A percentile compares a stretch with the other conserved stretches of the same genome.
These are phyloP conservation scores for Arthrobotrys sinensis DNA, from an alignment of 2,329 filamentous ascomycete species.

Conservation along the genomic window DNA sequence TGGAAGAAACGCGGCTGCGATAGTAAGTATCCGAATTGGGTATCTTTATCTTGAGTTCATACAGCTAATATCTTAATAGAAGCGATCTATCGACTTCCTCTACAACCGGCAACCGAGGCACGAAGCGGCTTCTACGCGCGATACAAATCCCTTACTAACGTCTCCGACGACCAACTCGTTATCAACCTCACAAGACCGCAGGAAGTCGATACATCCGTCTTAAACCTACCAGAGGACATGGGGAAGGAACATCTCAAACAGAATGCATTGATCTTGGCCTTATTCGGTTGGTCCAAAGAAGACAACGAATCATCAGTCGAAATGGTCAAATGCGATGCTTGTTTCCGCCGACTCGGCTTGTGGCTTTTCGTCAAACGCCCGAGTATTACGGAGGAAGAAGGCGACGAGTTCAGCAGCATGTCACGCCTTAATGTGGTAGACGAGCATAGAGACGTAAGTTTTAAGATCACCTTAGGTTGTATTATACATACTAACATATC, in stretches of 20 bases:
- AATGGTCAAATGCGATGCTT: slow-evolving; percentile 85
- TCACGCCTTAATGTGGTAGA: slow-evolving; percentile 77
- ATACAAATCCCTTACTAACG: slow-evolving; percentile 69
- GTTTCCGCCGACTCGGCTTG: slow-evolving; percentile 87
- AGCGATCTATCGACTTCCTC: slow-evolving; percentile 75
- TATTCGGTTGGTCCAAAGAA: slow-evolving; percentile 81
- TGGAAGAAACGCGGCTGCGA: slow-evolving; percentile 93
- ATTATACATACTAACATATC: slow-evolving; percentile 28
- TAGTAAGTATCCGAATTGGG: slow-evolving; percentile 70
- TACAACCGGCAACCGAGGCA: slow-evolving; percentile 67
- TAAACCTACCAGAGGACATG: slow-evolving; percentile 61
- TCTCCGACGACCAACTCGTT: slow-evolving; percentile 71
- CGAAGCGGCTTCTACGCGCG: slow-evolving; percentile 67
- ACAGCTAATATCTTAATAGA: slow-evolving; percentile 66
- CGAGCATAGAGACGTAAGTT: slow-evolving; percentile 77
- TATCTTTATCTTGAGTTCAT: not conserved
- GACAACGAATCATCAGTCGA: slow-evolving; percentile 70
- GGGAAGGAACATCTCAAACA: slow-evolving; percentile 70
- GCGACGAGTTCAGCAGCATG: slow-evolving; percentile 76
- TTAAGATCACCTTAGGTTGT: not conserved
- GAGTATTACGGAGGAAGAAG: slow-evolving; percentile 72
- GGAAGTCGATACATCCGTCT: slow-evolving; percentile 59
- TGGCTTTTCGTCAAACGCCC: slow-evolving; percentile 92
- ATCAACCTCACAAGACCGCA: slow-evolving; percentile 65
- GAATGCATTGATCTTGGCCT: slow-evolving; percentile 77